Evolutionary conservation across 1,284 basidiomycete species (phyloP).

Genomic region (Xanthoconium separans): DNA sequence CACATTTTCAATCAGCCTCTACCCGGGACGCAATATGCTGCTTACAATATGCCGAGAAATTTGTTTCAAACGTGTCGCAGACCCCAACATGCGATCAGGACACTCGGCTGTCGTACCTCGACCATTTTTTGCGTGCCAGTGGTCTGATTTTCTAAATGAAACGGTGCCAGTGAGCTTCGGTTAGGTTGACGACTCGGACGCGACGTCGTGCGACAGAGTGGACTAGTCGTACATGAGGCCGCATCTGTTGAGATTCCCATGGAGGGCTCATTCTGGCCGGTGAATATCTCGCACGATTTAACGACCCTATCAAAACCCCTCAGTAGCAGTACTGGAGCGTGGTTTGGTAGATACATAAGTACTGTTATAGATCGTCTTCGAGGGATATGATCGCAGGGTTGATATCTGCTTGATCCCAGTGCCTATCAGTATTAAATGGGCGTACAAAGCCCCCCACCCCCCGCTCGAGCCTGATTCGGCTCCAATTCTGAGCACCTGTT

Average conservation of each 20-base stretch:
- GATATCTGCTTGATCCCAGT: conserved; percentile 3
- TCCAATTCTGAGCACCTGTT: background rate
- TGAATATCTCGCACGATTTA: conserved; percentile 7
- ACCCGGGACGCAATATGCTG: background rate
- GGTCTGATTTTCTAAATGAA: background rate
- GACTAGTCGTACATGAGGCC: background rate
- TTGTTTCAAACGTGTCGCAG: conserved; percentile 14
- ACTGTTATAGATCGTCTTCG: background rate
- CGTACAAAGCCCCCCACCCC: background rate
- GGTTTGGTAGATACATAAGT: background rate
- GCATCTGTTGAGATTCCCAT: conserved; percentile 7
- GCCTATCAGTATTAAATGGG: background rate
- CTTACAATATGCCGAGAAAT: background rate
- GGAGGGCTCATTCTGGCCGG: conserved; percentile 1
- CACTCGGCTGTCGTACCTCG: conserved; percentile 2
- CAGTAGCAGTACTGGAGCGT: background rate
- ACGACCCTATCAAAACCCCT: background rate
- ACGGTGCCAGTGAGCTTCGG: background rate
- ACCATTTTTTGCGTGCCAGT: background rate
- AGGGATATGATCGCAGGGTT: background rate
- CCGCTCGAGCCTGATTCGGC: background rate
- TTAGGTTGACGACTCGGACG: no score
- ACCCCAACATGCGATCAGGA: conserved; percentile 7
- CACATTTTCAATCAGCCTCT: background rate
- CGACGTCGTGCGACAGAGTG: background rate